Percentiles rank a stretch among this genome's conserved stretches.
Conservation (phyloP, 83 land plant genomes). For the Picea abies region DNA sequence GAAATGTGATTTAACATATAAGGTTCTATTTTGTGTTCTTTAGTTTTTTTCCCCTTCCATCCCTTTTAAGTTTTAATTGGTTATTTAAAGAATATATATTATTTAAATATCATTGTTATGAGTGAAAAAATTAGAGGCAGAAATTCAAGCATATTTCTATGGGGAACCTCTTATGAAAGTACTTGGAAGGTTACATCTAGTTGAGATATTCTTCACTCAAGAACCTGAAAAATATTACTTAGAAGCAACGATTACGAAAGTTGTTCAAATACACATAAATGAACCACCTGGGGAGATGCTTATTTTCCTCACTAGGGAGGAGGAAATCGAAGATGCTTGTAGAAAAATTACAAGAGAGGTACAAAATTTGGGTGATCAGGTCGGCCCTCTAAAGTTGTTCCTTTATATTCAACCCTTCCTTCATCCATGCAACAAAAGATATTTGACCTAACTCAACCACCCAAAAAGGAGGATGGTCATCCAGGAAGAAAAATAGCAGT, state of each 20-base stretch:
- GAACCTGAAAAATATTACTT: slow-evolving; percentile 48
- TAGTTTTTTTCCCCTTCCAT: no score
- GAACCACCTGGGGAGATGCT: slow-evolving; percentile 42
- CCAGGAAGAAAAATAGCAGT: slow-evolving; percentile 49
- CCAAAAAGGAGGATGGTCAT: slow-evolving; percentile 46
- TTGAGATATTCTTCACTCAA: no score
- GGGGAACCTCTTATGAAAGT: slow-evolving; percentile 99
- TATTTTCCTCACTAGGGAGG: slow-evolving; percentile 75
- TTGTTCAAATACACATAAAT: slow-evolving; percentile 42
- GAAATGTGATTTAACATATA: no score
- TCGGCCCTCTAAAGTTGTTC: slow-evolving; percentile 48
- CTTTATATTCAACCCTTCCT: slow-evolving; percentile 48
- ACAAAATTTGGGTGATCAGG: slow-evolving; percentile 48
- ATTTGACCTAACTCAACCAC: slow-evolving; percentile 53
- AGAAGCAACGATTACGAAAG: slow-evolving; percentile 38
- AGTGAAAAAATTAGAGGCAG: slow-evolving; percentile 98
- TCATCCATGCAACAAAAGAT: slow-evolving; percentile 53
- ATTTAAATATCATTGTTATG: slow-evolving; percentile 91
- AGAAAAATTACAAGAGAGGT: slow-evolving; percentile 40
- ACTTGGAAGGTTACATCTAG: slow-evolving; percentile 93
- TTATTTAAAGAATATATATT: slow-evolving; percentile 59
- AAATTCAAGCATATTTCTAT: slow-evolving; percentile 85
- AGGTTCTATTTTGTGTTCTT: no score
- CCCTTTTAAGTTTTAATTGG: no score
- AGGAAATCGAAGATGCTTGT: slow-evolving; percentile 43